Percentiles rank a stretch among this genome's conserved stretches.
phyloP scores from a whole-genome alignment of 2,329 filamentous ascomycete genomes.

The Aspergillus melleus region DNA sequence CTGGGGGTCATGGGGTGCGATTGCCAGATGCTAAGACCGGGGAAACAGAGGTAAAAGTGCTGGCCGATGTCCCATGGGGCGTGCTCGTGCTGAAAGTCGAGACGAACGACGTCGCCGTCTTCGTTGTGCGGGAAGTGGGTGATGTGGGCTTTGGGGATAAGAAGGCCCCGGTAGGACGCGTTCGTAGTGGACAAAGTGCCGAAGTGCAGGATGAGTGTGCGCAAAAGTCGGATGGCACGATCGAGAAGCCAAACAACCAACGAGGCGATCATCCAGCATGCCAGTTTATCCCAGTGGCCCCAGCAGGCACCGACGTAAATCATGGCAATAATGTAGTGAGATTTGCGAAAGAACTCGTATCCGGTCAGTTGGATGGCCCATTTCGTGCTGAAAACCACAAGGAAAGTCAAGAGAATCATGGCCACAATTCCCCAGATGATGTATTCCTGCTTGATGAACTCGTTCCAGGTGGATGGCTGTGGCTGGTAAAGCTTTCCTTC shows the following conservation, averaged over 20 bases:
- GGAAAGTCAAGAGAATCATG: conserved; percentile 61
- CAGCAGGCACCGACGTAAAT: conserved; percentile 74
- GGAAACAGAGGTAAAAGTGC: conserved; percentile 71
- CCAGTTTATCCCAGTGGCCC: conserved; percentile 69
- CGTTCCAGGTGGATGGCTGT: conserved; percentile 59
- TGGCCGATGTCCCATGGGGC: conserved; percentile 65
- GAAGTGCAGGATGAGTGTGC: conserved; percentile 63
- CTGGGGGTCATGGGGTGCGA: conserved; percentile 70
- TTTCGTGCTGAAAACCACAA: conserved; percentile 61
- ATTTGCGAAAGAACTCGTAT: conserved; percentile 75
- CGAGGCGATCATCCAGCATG: conserved; percentile 68
- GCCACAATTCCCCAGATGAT: conserved; percentile 74
- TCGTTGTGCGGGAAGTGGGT: conserved; percentile 56
- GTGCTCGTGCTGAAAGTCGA: conserved; percentile 65
- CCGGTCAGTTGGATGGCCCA: conserved; percentile 65
- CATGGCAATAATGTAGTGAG: conserved; percentile 71
- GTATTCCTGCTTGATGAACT: conserved; percentile 65
- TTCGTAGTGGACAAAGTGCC: conserved; percentile 44
- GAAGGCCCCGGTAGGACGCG: conserved; percentile 51
- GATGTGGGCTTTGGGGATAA: conserved; percentile 52
- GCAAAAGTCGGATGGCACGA: conserved; percentile 57
- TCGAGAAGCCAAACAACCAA: conserved; percentile 67
- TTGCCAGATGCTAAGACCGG: conserved; percentile 68
- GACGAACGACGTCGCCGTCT: conserved; percentile 62
- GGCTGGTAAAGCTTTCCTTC: conserved; percentile 69